Conservation (phyloP, 345 rosid genomes). For the Boechera stricta region DNA sequence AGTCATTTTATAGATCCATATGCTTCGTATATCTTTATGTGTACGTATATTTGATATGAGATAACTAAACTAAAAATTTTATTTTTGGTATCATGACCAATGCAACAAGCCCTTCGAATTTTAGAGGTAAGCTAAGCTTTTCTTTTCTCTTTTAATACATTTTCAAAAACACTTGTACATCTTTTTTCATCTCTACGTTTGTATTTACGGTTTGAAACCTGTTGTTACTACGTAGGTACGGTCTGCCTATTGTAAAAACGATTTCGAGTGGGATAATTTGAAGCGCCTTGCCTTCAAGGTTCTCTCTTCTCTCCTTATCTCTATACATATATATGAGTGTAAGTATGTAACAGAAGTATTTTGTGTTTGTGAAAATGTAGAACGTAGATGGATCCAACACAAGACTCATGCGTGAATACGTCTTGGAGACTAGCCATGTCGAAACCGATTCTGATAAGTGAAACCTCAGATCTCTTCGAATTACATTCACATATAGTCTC, state of each 20-base stretch:
- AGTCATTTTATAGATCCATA: background rate
- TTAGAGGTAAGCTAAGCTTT: slow-evolving; percentile 60
- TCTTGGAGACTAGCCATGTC: slow-evolving; percentile 64
- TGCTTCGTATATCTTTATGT: background rate
- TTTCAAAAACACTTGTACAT: background rate
- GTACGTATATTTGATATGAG: background rate
- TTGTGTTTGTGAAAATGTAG: slow-evolving; percentile 47
- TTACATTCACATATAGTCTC: background rate
- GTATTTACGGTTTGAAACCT: background rate
- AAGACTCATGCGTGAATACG: slow-evolving; percentile 77
- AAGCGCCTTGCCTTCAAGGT: slow-evolving; percentile 65
- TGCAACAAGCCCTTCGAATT: slow-evolving; percentile 70
- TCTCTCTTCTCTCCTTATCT: background rate
- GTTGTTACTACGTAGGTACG: slow-evolving; percentile 58
- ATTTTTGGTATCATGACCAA: background rate
- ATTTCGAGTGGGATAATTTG: slow-evolving; percentile 89
- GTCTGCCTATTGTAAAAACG: slow-evolving; percentile 78
- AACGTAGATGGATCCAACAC: slow-evolving; percentile 67
- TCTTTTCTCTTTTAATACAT: background rate
- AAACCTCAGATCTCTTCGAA: slow-evolving; percentile 18
- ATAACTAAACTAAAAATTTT: background rate
- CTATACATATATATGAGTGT: background rate
- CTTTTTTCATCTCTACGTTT: background rate
- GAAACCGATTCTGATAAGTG: slow-evolving; percentile 53
- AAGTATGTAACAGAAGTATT: slow-evolving; percentile 10